These are phyloP conservation scores for Trametes gibbosa DNA, from an alignment of 768 basidiomycete genomes.

Conservation along the genomic window DNA sequence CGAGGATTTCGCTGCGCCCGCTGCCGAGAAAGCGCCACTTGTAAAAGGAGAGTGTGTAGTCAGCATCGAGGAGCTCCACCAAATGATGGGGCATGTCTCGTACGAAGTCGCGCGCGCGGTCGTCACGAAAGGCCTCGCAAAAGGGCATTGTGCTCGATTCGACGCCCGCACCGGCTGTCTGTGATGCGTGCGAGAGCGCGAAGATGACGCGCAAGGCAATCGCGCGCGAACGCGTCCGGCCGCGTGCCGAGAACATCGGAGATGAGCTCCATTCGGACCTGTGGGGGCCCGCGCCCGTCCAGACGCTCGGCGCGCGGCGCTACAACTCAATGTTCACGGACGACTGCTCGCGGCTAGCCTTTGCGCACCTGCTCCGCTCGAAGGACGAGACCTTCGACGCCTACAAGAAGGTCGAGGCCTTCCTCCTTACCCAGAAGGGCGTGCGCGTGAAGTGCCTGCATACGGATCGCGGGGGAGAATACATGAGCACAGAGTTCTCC, in stretches of 20 bases:
- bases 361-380: constrained; percentile 31
- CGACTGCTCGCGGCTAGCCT: constrained; percentile 22
- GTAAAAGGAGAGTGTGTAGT: constrained; percentile 8
- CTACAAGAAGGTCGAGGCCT: constrained; percentile 35
- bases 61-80: constrained; percentile 30
- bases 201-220: constrained; percentile 38
- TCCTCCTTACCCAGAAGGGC: constrained; percentile 33
- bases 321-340: constrained; percentile 33
- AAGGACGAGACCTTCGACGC: constrained; percentile 36
- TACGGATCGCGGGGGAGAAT: constrained; percentile 41
- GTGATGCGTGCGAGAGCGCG: constrained; percentile 41
- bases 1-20: neutral
- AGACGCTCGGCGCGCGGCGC: constrained; percentile 19
- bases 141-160: constrained; percentile 25
- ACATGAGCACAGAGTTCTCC: constrained; percentile 27
- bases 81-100: constrained; percentile 35
- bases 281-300: constrained; percentile 43
- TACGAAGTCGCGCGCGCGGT: constrained; percentile 23
- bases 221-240: constrained; percentile 24
- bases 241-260: constrained; percentile 31
- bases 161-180: constrained; percentile 26
- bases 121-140: constrained; percentile 30
- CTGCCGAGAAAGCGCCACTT: neutral
- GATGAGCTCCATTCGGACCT: constrained; percentile 41
- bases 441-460: constrained; percentile 33